Conservation (phyloP, 2,329 filamentous ascomycete genomes). For the Penicillium sp. region DNA sequence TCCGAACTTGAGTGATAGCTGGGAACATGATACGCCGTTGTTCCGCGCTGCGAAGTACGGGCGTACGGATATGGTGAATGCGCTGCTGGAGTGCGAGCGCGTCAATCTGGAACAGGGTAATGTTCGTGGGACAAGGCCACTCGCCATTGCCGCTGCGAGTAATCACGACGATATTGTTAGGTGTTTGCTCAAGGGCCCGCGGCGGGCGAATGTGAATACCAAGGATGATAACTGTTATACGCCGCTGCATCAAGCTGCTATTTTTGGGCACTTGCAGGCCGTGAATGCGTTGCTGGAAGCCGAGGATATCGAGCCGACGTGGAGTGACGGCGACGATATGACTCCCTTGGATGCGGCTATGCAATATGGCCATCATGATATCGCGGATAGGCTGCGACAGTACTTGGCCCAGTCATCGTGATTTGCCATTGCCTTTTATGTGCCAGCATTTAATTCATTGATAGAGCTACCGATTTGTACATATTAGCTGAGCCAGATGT, state of each 20-base stretch:
- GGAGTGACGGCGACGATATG: neutral
- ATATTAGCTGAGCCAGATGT: neutral
- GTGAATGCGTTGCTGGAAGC: slow-evolving; percentile 12
- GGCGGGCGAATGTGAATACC: slow-evolving; percentile 16
- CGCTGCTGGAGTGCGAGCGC: slow-evolving; percentile 11
- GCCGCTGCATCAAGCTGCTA: slow-evolving; percentile 15
- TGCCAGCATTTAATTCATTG: neutral
- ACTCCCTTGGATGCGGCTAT: neutral
- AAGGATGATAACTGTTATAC: slow-evolving; percentile 16
- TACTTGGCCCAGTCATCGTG: neutral
- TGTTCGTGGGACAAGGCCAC: slow-evolving; percentile 17
- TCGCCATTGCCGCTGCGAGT: slow-evolving; percentile 13
- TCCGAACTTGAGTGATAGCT: slow-evolving; percentile 19
- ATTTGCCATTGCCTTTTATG: neutral
- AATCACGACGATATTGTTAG: slow-evolving; percentile 8
- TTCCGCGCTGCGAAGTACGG: slow-evolving; percentile 15
- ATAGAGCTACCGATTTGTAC: neutral
- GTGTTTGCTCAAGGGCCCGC: slow-evolving; percentile 6
- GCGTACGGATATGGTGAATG: slow-evolving; percentile 8
- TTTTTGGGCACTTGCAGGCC: slow-evolving; percentile 12
- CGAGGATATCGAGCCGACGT: slow-evolving; percentile 8
- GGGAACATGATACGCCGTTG: slow-evolving; percentile 18
- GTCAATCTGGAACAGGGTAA: slow-evolving; percentile 17
- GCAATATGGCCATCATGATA: neutral
- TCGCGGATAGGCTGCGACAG: neutral